These are phyloP conservation scores for Noccaea bulbosa DNA, from an alignment of 345 rosid genomes.

Conservation along the genomic window DNA sequence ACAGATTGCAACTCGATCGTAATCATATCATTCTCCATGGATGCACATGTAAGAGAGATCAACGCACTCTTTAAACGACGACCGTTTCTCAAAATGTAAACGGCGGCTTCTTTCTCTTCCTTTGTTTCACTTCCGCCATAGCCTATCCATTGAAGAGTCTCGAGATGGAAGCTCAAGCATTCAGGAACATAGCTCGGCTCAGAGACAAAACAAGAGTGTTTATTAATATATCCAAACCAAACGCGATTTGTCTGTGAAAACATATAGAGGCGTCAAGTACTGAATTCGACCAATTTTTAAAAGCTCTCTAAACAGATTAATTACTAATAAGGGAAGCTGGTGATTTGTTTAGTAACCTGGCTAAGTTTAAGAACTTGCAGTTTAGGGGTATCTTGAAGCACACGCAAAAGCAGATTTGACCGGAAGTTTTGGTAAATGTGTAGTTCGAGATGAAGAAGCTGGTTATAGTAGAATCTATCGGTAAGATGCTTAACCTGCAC, in stretches of 20 bases:
- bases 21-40: neutral
- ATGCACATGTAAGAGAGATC: neutral
- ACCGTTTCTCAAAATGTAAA: conserved; percentile 1
- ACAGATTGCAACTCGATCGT: conserved; percentile 4
- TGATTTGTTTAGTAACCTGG: neutral
- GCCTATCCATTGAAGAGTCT: conserved; percentile 6
- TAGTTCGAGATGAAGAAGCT: conserved; percentile 21
- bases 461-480: neutral
- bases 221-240: neutral
- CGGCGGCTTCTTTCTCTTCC: neutral
- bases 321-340: neutral
- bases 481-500: conserved; percentile 2
- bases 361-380: conserved; percentile 26
- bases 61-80: conserved; percentile 13
- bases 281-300: neutral
- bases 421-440: neutral
- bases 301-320: neutral
- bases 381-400: conserved; percentile 11
- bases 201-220: neutral
- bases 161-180: conserved; percentile 20
- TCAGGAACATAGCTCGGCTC: conserved; percentile 21
- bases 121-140: conserved; percentile 16
- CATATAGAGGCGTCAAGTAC: neutral
- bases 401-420: neutral
- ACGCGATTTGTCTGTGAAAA: neutral